phyloP scores from a whole-genome alignment of 371 early-diverging fungal species.

The Mortierella sp. region DNA sequence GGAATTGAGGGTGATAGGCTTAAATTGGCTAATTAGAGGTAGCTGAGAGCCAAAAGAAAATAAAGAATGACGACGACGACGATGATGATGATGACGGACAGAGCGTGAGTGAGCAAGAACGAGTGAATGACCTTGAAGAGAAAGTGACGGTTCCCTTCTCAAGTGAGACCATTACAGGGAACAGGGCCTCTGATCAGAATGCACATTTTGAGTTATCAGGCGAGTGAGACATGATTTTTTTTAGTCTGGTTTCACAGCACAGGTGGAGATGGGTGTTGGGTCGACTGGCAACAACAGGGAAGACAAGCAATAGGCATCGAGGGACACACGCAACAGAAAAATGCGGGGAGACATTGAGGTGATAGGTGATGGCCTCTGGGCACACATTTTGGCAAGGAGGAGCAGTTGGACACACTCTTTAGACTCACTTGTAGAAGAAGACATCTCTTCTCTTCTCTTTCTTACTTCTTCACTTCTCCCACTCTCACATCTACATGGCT shows the following conservation, averaged over 20 bases:
- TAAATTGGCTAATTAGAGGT: neutral
- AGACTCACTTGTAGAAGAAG: too few relatives aligned
- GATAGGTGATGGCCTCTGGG: too few relatives aligned
- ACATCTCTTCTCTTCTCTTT: neutral
- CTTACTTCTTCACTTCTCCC: too few relatives aligned
- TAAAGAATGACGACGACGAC: neutral
- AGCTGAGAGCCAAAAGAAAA: neutral
- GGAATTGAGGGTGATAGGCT: neutral
- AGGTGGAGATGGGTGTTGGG: neutral
- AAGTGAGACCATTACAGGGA: neutral
- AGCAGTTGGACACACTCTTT: too few relatives aligned
- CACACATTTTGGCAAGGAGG: too few relatives aligned
- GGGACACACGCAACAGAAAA: neutral
- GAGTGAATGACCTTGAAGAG: too few relatives aligned
- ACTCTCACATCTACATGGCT: too few relatives aligned
- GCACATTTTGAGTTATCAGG: neutral
- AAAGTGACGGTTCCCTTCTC: neutral
- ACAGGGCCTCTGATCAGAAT: too few relatives aligned
- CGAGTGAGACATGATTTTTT: neutral
- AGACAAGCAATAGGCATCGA: neutral
- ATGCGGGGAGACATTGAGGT: neutral
- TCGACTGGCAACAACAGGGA: neutral
- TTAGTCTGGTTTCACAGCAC: neutral
- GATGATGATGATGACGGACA: neutral
- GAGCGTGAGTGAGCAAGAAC: neutral